Base-by-base conservation (phyloP, 1,139 yeast species). In the Yamadazyma spencermartinsiae region DNA sequence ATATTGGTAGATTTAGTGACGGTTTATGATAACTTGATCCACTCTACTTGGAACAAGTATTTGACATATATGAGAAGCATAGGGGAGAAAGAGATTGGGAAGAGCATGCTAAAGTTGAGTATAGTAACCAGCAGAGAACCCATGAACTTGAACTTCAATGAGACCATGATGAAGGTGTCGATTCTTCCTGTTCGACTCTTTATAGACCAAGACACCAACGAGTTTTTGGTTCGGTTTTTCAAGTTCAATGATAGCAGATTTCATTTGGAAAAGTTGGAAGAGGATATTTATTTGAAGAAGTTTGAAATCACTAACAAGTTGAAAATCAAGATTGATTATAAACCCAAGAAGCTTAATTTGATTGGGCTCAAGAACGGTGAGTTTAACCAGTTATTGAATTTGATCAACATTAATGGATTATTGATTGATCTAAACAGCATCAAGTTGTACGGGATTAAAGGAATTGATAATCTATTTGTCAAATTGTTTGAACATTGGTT, bases 201-300 rank as follows among this genome's bases (percentile, higher is more conserved):
- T 55, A 80, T 92, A 30, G 98, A 94, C 59, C 98, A 92, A 59
- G 98, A 92, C 53, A 86, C 97, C 0, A 68, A 89, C 18, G 97
- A 89, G 40, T 90, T 92, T 52, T 50, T 89, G 33, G 76, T 80
- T 0, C 67, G 97, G 33, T 92, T 88, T 60, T 79, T 85, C 36
- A 89, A 82, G 42, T 92, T 92, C 54, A 82, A 79, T 50, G 96
- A 87, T 54, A 64, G 70, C 9, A 63, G 96, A 42, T 86, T 86
- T 54, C 68, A 72, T 3, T 62, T 80, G n/a, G 68, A 82, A 31
- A 71, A 74, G 36, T 43, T 55, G 3, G 77, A 72, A 44, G 95
- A 86, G 45, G 74, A 76, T 4, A 56, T 81, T 1, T 90, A 78
- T 52, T 68, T 89, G 28, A 90, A 87, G 51, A 80, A 79, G 52